Conservation (phyloP, 2,329 filamentous ascomycete species). For the Colletotrichum orbiculare region DNA sequence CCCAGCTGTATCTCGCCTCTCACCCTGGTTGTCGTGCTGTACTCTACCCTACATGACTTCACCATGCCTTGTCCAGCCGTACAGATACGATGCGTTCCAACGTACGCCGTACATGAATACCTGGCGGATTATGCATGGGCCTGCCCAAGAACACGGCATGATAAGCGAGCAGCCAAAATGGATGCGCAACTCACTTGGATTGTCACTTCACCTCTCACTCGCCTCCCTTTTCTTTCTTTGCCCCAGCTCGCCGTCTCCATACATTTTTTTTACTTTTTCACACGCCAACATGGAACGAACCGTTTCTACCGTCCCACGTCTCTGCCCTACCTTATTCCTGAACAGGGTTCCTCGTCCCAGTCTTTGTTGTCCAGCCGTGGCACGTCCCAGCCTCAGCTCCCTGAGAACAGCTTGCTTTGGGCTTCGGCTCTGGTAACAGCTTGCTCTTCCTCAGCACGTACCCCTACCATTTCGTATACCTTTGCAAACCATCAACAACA, state of each 20-base stretch:
- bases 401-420: not conserved
- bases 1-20: slow-evolving; percentile 3
- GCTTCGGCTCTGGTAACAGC: too few species aligned
- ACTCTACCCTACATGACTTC: not conserved
- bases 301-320: slow-evolving; percentile 36
- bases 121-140: slow-evolving; percentile 4
- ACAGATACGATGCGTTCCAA: slow-evolving; percentile 9
- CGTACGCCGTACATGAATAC: not conserved
- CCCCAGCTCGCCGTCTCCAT: slow-evolving; percentile 17
- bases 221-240: slow-evolving; percentile 21
- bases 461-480: slow-evolving; percentile 8
- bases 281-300: slow-evolving; percentile 35
- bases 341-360: slow-evolving; percentile 19
- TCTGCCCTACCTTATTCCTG: slow-evolving; percentile 27
- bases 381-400: slow-evolving; percentile 14
- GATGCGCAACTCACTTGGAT: slow-evolving; percentile 12
- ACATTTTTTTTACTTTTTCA: slow-evolving; percentile 31
- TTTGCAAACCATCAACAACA: slow-evolving; percentile 1
- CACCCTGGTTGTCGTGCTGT: too few species aligned
- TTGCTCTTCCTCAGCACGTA: slow-evolving; percentile 7
- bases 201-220: slow-evolving; percentile 1
- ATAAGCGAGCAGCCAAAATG: slow-evolving; percentile 1
- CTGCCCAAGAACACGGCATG: too few species aligned
- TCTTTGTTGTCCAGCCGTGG: not conserved
- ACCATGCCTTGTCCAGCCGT: slow-evolving; percentile 15